Conservation (phyloP, 2,329 filamentous ascomycete species). For the Colletotrichum sp. region DNA sequence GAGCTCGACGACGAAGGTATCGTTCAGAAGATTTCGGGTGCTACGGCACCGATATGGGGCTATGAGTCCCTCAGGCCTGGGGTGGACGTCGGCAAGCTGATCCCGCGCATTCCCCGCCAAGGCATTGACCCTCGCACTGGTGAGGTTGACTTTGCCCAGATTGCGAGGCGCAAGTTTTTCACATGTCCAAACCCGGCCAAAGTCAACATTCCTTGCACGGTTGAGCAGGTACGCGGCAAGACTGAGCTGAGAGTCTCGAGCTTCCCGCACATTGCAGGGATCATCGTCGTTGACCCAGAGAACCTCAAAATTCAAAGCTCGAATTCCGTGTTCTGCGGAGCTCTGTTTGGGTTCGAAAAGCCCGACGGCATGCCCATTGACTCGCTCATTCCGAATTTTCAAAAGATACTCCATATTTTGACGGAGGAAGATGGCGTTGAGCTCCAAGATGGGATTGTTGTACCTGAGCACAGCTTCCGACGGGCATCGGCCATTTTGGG, state of each 20-base stretch:
- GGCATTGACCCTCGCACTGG: slow-evolving; percentile 73
- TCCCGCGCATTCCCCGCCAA: slow-evolving; percentile 83
- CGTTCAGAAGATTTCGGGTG: slow-evolving; percentile 73
- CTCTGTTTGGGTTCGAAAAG: slow-evolving; percentile 87
- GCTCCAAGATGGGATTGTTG: slow-evolving; percentile 90
- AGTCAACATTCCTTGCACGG: slow-evolving; percentile 82
- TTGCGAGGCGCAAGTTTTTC: slow-evolving; percentile 77
- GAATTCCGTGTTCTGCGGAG: slow-evolving; percentile 92
- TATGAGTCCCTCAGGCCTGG: slow-evolving; percentile 69
- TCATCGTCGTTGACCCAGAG: slow-evolving; percentile 86
- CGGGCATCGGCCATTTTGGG: slow-evolving; percentile 85
- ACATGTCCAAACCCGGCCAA: slow-evolving; percentile 80
- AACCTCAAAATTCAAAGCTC: slow-evolving; percentile 85
- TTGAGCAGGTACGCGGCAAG: slow-evolving; percentile 74
- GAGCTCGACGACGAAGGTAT: slow-evolving; percentile 78
- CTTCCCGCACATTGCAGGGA: slow-evolving; percentile 96
- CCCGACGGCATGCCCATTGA: slow-evolving; percentile 82
- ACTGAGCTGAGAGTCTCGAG: slow-evolving; percentile 85
- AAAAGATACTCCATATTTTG: slow-evolving; percentile 80
- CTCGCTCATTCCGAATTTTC: slow-evolving; percentile 85
- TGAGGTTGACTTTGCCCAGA: slow-evolving; percentile 78
- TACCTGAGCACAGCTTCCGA: slow-evolving; percentile 95
- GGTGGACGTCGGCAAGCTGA: slow-evolving; percentile 76
- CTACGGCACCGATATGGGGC: slow-evolving; percentile 87
- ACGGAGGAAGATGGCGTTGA: slow-evolving; percentile 86